These are phyloP conservation scores for Ascochyta viciae-villosae DNA, from an alignment of 2,329 filamentous ascomycete species.

Conservation along the genomic window DNA sequence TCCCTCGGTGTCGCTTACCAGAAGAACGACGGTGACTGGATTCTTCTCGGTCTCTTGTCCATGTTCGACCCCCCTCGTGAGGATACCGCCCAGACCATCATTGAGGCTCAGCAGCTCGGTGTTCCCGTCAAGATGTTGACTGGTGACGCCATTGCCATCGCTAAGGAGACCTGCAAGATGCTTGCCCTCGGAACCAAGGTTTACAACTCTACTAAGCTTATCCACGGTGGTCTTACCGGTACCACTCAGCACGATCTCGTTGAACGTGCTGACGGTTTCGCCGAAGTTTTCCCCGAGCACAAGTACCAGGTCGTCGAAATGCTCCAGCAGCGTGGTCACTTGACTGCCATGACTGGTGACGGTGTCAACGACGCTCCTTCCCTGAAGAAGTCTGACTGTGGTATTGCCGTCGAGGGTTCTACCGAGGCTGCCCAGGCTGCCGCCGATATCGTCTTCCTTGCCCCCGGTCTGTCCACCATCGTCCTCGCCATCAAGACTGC, in stretches of 20 bases:
- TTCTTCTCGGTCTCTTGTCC: constrained; percentile 76
- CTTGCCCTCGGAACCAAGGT: constrained; percentile 80
- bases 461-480: constrained; percentile 74
- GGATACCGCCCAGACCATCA: constrained; percentile 79
- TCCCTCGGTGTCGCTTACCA: constrained; percentile 80
- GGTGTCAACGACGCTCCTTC: constrained; percentile 77
- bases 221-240: constrained; percentile 76
- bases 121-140: constrained; percentile 83
- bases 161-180: constrained; percentile 85
- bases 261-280: constrained; percentile 76
- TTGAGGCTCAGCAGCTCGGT: constrained; percentile 77
- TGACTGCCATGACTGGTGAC: constrained; percentile 79
- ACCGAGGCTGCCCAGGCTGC: constrained; percentile 76
- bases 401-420: constrained; percentile 75
- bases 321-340: constrained; percentile 74
- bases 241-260: constrained; percentile 78
- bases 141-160: constrained; percentile 80
- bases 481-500: constrained; percentile 77
- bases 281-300: constrained; percentile 77
- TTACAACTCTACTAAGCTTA: constrained; percentile 80
- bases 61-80: constrained; percentile 83
- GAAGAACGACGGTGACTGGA: constrained; percentile 77
- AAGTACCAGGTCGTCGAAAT: constrained; percentile 80
- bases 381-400: constrained; percentile 76
- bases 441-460: constrained; percentile 77